These are phyloP conservation scores for Penicillium sp. DNA, from an alignment of 2,329 filamentous ascomycete species.

Conservation along the genomic window DNA sequence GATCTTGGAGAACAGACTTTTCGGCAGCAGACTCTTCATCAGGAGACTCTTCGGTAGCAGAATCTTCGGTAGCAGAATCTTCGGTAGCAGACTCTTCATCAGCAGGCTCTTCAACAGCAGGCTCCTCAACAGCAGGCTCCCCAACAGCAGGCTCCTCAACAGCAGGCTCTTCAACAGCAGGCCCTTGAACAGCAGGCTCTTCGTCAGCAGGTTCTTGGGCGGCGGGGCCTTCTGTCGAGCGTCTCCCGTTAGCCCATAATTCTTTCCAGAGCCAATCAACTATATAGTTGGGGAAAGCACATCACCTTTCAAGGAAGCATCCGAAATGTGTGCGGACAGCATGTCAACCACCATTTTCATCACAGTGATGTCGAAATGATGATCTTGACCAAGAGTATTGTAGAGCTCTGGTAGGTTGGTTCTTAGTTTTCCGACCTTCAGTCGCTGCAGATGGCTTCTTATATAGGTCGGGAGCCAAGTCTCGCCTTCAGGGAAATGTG, in stretches of 20 bases:
- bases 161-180: not conserved
- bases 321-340: not conserved
- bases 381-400: constrained; percentile 4
- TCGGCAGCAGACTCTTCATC: too few relatives aligned
- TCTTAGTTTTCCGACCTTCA: not conserved
- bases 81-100: not conserved
- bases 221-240: not conserved
- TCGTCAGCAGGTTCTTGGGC: not conserved
- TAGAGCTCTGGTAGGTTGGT: not conserved
- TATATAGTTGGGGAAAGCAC: not conserved
- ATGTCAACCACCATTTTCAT: constrained; percentile 6
- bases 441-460: not conserved
- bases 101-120: not conserved
- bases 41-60: too few relatives aligned
- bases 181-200: not conserved
- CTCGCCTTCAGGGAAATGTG: constrained; percentile 7
- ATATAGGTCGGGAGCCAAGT: constrained; percentile 8
- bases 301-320: not conserved
- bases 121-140: too few relatives aligned
- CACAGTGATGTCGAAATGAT: constrained; percentile 6
- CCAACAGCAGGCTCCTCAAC: too few relatives aligned
- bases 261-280: not conserved
- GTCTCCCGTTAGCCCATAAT: not conserved
- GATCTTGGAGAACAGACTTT: too few relatives aligned
- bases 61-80: too few relatives aligned